Percentiles rank a stretch among this genome's conserved stretches.
phyloP scores from a whole-genome alignment of 148 eudicot genomes.

The Rhododendron molle region DNA sequence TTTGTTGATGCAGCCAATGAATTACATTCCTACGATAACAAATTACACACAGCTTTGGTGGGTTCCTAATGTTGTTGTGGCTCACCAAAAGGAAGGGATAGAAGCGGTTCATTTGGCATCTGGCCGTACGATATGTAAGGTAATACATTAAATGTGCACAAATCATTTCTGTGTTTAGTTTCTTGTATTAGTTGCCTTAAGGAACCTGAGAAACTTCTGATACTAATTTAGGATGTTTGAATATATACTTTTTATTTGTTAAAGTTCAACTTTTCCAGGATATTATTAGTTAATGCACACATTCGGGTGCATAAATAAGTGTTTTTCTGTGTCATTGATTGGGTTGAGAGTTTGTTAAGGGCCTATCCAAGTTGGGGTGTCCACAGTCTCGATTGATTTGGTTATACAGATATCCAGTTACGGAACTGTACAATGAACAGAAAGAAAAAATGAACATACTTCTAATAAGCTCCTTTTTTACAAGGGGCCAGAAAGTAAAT shows the following conservation, averaged over 20 bases:
- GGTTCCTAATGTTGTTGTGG: slow-evolving; percentile 98
- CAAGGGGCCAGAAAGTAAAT: background rate
- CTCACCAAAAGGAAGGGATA: slow-evolving; percentile 96
- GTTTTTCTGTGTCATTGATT: background rate
- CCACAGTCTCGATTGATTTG: background rate
- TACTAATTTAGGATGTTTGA: background rate
- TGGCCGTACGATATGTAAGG: slow-evolving; percentile 97
- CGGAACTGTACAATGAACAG: background rate
- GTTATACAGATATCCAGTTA: background rate
- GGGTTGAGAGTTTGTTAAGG: background rate
- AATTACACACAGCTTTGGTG: slow-evolving; percentile 96
- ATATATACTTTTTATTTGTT: background rate
- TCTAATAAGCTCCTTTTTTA: background rate
- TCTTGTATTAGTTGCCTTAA: background rate
- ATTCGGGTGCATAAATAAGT: background rate
- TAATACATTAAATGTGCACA: slow-evolving; percentile 17
- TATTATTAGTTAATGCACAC: background rate
- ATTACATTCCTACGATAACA: slow-evolving; percentile 88
- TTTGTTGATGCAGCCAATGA: slow-evolving; percentile 47
- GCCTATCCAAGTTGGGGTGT: background rate
- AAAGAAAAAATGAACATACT: background rate
- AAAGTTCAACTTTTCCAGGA: background rate
- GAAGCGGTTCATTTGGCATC: slow-evolving; percentile 96
- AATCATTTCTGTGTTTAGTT: background rate
- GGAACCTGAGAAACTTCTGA: background rate